Conservation (phyloP, 2,329 filamentous ascomycete species). For the Venturiaceae sp. region DNA sequence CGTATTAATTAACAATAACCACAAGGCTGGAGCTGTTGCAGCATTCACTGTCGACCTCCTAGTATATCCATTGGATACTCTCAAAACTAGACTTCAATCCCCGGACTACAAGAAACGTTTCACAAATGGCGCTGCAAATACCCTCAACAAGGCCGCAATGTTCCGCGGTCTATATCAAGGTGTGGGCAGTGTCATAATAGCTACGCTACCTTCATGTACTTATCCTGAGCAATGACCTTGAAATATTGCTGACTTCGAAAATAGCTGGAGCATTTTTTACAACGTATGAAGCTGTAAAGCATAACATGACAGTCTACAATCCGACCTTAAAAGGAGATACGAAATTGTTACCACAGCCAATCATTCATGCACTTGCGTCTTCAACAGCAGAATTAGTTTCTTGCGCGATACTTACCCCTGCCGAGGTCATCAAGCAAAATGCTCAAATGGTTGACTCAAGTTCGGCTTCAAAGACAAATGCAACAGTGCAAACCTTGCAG, state of each 20-base stretch:
- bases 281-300: conserved; percentile 73
- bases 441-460: conserved; percentile 63
- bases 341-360: conserved; percentile 48
- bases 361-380: conserved; percentile 66
- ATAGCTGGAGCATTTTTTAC: conserved; percentile 83
- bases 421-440: conserved; percentile 89
- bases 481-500: conserved; percentile 46
- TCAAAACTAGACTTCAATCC: conserved; percentile 80
- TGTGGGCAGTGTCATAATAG: conserved; percentile 72
- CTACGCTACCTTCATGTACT: conserved; percentile 77
- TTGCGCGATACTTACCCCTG: conserved; percentile 77
- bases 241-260: neutral
- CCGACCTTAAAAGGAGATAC: conserved; percentile 25
- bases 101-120: conserved; percentile 63
- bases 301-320: conserved; percentile 43
- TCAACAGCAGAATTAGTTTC: conserved; percentile 72
- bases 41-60: conserved; percentile 80
- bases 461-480: conserved; percentile 24
- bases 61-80: conserved; percentile 79
- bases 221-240: neutral
- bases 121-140: conserved; percentile 44
- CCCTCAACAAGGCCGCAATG: conserved; percentile 44
- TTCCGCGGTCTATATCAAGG: conserved; percentile 79
- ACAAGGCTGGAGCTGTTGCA: conserved; percentile 73
- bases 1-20: neutral